Evolutionary conservation across 1,284 basidiomycete species (phyloP).

Genomic region (Heliocybe sulcata): DNA sequence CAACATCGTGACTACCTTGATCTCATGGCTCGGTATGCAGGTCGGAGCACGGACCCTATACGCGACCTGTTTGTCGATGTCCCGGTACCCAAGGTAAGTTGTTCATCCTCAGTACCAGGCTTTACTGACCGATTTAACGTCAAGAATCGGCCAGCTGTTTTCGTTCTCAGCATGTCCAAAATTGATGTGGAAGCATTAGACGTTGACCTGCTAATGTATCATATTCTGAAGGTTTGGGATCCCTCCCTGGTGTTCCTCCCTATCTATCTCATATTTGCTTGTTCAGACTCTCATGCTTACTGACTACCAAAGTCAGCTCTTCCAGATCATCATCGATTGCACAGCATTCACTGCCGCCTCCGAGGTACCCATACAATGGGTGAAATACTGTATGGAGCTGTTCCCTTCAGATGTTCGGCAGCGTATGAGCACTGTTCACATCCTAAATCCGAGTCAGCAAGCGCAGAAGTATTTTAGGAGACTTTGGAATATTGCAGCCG

Average conservation of each 20-base stretch:
- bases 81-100: constrained; percentile 35
- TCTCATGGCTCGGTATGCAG: constrained; percentile 63
- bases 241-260: neutral
- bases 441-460: constrained; percentile 76
- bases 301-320: constrained; percentile 39
- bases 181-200: constrained; percentile 82
- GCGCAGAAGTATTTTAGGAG: constrained; percentile 71
- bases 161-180: constrained; percentile 56
- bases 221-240: constrained; percentile 67
- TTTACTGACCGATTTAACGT: neutral
- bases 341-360: constrained; percentile 73
- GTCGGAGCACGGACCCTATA: constrained; percentile 56
- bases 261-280: constrained; percentile 3
- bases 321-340: constrained; percentile 79
- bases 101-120: neutral
- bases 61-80: constrained; percentile 66
- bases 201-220: constrained; percentile 78
- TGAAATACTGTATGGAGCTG: constrained; percentile 75
- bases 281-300: constrained; percentile 32
- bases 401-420: constrained; percentile 63
- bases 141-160: constrained; percentile 48
- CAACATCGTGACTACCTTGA: constrained; percentile 59
- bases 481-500: constrained; percentile 67
- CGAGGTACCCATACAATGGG: constrained; percentile 77
- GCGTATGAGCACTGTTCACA: constrained; percentile 52